Conservation (phyloP, 305 asterid species). For the Ilex paraguariensis region DNA sequence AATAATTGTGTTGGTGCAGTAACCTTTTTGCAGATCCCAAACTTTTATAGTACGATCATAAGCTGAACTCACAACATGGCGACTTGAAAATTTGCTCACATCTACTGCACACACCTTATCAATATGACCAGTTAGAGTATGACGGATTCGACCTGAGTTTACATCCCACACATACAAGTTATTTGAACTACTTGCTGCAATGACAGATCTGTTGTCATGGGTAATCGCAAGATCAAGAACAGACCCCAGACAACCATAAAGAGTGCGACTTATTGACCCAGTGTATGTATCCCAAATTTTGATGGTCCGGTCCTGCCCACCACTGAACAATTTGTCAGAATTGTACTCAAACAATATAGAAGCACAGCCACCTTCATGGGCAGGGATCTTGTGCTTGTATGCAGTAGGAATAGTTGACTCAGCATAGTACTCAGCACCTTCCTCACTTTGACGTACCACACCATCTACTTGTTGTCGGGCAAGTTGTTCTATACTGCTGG, state of each 20-base stretch:
- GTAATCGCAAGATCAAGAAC: constrained; percentile 77
- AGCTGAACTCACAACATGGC: constrained; percentile 76
- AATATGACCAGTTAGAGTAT: constrained; percentile 80
- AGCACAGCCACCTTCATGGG: constrained; percentile 87
- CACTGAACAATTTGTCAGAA: constrained; percentile 65
- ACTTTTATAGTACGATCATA: constrained; percentile 92
- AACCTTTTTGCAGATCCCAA: constrained; percentile 93
- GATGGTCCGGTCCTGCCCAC: constrained; percentile 83
- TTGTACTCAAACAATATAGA: constrained; percentile 56
- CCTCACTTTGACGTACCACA: constrained; percentile 82
- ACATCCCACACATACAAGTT: constrained; percentile 77
- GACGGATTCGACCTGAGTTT: constrained; percentile 60
- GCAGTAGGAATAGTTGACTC: constrained; percentile 69
- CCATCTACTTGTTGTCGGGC: constrained; percentile 93
- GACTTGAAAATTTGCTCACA: constrained; percentile 65
- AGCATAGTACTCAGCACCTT: constrained; percentile 71
- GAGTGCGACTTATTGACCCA: constrained; percentile 46
- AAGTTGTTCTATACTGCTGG: constrained; percentile 50
- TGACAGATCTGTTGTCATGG: constrained; percentile 63
- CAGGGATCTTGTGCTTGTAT: constrained; percentile 80
- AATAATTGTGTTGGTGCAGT: constrained; percentile 63
- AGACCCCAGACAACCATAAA: constrained; percentile 70
- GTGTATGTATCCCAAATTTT: constrained; percentile 77
- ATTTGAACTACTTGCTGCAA: constrained; percentile 84
- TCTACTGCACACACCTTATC: constrained; percentile 95